Evolutionary conservation across 2,329 filamentous ascomycete species (phyloP), one percentile per base, ranked within the genome.

Genomic region (Fusarium camptoceras): DNA sequence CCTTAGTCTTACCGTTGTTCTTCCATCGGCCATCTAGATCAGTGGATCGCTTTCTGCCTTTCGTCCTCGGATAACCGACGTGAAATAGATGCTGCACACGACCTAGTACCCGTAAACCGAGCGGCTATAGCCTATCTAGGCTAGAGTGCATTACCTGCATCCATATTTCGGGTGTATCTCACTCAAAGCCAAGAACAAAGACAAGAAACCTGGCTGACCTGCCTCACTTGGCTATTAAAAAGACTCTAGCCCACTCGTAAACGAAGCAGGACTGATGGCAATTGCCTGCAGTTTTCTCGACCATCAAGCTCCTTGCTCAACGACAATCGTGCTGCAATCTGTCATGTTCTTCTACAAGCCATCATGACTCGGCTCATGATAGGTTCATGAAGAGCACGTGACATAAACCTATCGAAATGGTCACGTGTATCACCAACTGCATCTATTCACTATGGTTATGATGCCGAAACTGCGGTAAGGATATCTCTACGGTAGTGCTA

Each of bases 81-180:
- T 60, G 24, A 48, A 41, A 57, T 70, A 62, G 54, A 70, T 63
- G 59, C 61, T 53, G 34, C 49, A 41, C 57, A 56, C 54, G 42
- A 56, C 30, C 30, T 47, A 44, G 49, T 31, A 37, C 44, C 44
- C 59, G 53, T 71, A 64, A 53, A 68, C 63, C 59, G 61, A 66
- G 63, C 65, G 60, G 65, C 63, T 62, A 61, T 70, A 60, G 62
- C 62, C 63, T 34, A 64, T 54, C 42, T 46, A n/a, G 65, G 55
- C 59, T 73, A 74, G 69, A 62, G 59, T 31, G 51, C 28, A 51
- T 64, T 57, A 62, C 59, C 22, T 73, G 65, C 64, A 71, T 64
- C 44, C 46, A 57, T 37, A 43, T 47, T 34, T 59, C 16, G 28
- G 44, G 15, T 55, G 48, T 53, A 59, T 67, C 39, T 64, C 30